Evolutionary conservation across 305 asterid species (phyloP).

Genomic region (Solanum hybrid): DNA sequence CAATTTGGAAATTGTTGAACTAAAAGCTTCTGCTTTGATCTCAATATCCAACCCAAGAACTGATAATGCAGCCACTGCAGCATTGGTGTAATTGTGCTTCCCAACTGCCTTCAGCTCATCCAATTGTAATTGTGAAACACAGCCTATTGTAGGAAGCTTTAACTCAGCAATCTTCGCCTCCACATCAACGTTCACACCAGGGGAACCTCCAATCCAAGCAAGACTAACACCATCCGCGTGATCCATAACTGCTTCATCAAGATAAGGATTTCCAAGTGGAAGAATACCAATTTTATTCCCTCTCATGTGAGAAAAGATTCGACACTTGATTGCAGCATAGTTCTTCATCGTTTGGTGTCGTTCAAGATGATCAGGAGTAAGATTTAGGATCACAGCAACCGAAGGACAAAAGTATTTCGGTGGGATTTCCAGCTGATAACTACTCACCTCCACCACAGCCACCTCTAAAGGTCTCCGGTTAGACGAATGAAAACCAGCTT

Average conservation of each 20-base stretch:
- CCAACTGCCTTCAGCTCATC: slow-evolving; percentile 23
- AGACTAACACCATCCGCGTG: slow-evolving; percentile 8
- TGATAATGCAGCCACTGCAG: slow-evolving; percentile 29
- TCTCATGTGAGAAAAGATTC: slow-evolving; percentile 14
- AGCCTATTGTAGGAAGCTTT: slow-evolving; percentile 16
- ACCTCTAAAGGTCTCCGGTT: slow-evolving; percentile 22
- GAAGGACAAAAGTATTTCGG: slow-evolving; percentile 25
- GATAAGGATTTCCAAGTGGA: slow-evolving; percentile 29
- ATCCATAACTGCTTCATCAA: slow-evolving; percentile 20
- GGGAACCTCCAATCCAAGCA: slow-evolving; percentile 32
- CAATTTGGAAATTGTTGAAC: slow-evolving; percentile 20
- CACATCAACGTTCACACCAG: slow-evolving; percentile 23
- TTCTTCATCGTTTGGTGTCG: slow-evolving; percentile 31
- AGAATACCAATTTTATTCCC: slow-evolving; percentile 26
- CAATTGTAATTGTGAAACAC: slow-evolving; percentile 15
- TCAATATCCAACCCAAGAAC: slow-evolving; percentile 25
- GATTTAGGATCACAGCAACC: slow-evolving; percentile 32
- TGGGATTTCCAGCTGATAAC: slow-evolving; percentile 39
- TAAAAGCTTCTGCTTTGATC: slow-evolving; percentile 14
- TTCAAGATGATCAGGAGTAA: slow-evolving; percentile 42
- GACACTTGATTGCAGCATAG: slow-evolving; percentile 27
- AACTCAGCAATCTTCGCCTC: slow-evolving; percentile 23
- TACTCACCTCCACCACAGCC: slow-evolving; percentile 37
- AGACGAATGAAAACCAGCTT: slow-evolving; percentile 23
- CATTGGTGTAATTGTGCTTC: slow-evolving; percentile 28